Conservation (phyloP, 768 basidiomycete genomes). For the Amanita subjunquillea region DNA sequence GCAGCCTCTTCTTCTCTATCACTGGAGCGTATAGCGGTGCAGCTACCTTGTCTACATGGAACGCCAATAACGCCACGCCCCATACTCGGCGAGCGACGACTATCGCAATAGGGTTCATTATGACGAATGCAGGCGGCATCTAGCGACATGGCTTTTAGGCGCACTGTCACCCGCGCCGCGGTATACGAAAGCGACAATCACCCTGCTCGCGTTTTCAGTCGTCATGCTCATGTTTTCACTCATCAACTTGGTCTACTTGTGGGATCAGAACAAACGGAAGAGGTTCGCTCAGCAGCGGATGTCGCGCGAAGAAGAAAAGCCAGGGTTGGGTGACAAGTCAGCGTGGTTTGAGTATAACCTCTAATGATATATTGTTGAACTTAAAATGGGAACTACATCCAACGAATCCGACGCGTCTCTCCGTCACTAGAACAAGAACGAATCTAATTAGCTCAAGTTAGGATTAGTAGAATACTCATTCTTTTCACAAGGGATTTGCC, state of each 20-base stretch:
- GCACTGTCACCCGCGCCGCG: slow-evolving; percentile 35
- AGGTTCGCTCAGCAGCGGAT: slow-evolving; percentile 20
- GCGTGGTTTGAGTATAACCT: slow-evolving; percentile 46
- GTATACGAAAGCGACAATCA: slow-evolving; percentile 21
- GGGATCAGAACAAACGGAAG: slow-evolving; percentile 35
- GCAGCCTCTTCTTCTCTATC: slow-evolving; percentile 46
- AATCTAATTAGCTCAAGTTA: no score
- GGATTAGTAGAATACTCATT: no score
- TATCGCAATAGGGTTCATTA: slow-evolving; percentile 46
- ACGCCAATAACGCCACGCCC: slow-evolving; percentile 43
- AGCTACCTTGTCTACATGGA: slow-evolving; percentile 48
- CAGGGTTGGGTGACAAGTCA: slow-evolving; percentile 36
- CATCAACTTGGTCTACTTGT: slow-evolving; percentile 30
- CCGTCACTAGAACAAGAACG: no score
- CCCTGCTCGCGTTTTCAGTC: slow-evolving; percentile 28
- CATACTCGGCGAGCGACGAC: slow-evolving; percentile 43
- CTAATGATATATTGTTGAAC: slow-evolving; percentile 9
- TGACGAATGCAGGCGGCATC: slow-evolving; percentile 47
- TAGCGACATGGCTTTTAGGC: slow-evolving; percentile 37
- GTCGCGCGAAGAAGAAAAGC: slow-evolving; percentile 23
- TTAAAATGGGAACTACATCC: no score
- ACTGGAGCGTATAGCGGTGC: slow-evolving; percentile 41
- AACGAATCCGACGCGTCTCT: no score
- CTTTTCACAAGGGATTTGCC: no score
- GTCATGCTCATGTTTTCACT: slow-evolving; percentile 24